Evolutionary conservation across 129 eudicot genomes (phyloP).

Genomic region (Lonicera japonica): DNA sequence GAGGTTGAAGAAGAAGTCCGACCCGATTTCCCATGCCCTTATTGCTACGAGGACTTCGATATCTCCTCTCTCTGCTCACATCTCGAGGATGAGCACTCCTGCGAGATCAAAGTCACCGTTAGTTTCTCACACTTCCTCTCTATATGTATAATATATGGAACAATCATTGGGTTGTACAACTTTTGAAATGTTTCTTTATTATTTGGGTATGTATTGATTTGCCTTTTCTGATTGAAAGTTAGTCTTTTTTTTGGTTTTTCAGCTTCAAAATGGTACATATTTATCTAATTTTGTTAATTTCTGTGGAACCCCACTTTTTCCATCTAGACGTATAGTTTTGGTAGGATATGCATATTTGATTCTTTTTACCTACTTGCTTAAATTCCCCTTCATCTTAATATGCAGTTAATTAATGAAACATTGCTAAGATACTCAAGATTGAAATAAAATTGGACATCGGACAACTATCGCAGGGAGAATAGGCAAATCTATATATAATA

Average conservation of each 20-base stretch:
- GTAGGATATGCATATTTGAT: too few relatives aligned
- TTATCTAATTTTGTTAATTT: too few relatives aligned
- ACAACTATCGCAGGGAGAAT: too few relatives aligned
- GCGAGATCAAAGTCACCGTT: slow-evolving; percentile 71
- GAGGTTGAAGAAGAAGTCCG: slow-evolving; percentile 88
- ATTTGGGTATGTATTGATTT: slow-evolving; percentile 2
- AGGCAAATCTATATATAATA: too few relatives aligned
- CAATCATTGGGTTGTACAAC: background rate
- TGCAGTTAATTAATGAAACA: too few relatives aligned
- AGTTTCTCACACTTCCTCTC: slow-evolving; percentile 22
- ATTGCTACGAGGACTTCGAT: slow-evolving; percentile 84
- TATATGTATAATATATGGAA: background rate
- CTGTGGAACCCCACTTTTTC: too few relatives aligned
- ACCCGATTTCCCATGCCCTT: slow-evolving; percentile 86
- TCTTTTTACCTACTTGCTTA: too few relatives aligned
- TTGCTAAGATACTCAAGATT: too few relatives aligned
- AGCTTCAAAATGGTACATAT: slow-evolving; percentile 10
- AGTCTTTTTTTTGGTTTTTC: background rate
- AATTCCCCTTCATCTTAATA: too few relatives aligned
- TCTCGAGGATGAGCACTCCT: slow-evolving; percentile 83
- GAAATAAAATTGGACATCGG: too few relatives aligned
- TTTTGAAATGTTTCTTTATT: background rate
- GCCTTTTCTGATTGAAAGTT: background rate
- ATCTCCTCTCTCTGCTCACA: slow-evolving; percentile 69
- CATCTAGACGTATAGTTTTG: too few relatives aligned